phyloP scores from a whole-genome alignment of 768 basidiomycete genomes.

The Boletus rubescentipes region DNA sequence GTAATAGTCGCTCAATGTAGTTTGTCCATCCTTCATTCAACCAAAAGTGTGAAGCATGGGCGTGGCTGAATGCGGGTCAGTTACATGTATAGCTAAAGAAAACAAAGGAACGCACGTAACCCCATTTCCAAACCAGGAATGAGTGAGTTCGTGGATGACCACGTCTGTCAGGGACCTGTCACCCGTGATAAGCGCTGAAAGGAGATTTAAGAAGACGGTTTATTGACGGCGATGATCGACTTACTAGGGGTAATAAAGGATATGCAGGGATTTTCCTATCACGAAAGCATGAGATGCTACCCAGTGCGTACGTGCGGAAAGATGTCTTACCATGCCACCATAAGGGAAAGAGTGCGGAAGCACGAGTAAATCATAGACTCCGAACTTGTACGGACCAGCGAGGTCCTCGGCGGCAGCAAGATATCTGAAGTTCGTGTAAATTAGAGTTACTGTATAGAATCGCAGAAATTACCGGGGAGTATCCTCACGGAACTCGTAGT shows the following conservation, averaged over 20 bases:
- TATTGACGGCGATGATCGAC: conserved; percentile 12
- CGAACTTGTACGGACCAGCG: conserved; percentile 75
- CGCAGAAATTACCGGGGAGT: conserved; percentile 55
- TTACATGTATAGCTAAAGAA: not conserved
- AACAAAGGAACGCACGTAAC: conserved; percentile 55
- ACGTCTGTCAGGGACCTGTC: conserved; percentile 88
- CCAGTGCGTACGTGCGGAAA: not conserved
- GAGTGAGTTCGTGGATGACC: conserved; percentile 81
- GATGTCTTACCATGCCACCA: conserved; percentile 69
- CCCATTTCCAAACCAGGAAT: conserved; percentile 94
- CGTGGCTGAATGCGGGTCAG: conserved; percentile 44
- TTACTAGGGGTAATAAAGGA: conserved; percentile 86
- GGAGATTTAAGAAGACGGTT: not conserved
- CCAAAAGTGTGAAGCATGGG: conserved; percentile 81
- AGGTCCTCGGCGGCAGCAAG: conserved; percentile 70
- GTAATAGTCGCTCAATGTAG: conserved; percentile 84
- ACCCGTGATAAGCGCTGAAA: conserved; percentile 74
- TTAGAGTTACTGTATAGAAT: too few relatives aligned
- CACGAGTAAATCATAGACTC: conserved; percentile 86
- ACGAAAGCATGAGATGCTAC: not conserved
- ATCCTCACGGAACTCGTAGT: conserved; percentile 88
- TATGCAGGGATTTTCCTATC: conserved; percentile 84
- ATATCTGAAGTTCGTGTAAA: conserved; percentile 47
- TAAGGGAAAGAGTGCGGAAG: conserved; percentile 92
- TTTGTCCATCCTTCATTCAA: conserved; percentile 95